These are phyloP conservation scores for Aspergillus sclerotioniger DNA, from an alignment of 495 filamentous ascomycete genomes.

Conservation along the genomic window DNA sequence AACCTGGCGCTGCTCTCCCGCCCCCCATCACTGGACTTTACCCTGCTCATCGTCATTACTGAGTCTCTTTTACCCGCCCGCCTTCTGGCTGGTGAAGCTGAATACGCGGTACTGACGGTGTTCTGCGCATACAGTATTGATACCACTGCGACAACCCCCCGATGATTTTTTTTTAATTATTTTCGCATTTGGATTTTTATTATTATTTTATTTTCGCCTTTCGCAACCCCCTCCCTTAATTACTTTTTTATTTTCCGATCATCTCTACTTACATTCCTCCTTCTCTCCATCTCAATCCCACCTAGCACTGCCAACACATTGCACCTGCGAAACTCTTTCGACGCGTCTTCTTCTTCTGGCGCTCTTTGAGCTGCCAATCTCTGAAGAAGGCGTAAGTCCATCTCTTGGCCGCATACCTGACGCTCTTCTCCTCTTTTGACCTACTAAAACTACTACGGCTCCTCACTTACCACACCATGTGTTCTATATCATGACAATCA, in stretches of 20 bases:
- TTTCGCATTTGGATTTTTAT: constrained; percentile 13
- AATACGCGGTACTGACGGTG: not conserved
- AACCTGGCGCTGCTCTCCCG: constrained; percentile 20
- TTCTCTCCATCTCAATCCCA: constrained; percentile 21
- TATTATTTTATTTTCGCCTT: constrained; percentile 18
- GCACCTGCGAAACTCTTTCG: constrained; percentile 23
- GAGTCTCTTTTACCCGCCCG: not conserved
- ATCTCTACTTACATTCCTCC: constrained; percentile 27
- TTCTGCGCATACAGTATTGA: not conserved
- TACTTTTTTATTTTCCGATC: constrained; percentile 27
- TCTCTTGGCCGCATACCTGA: constrained; percentile 33
- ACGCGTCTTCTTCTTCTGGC: constrained; percentile 32
- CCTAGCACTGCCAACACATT: constrained; percentile 28
- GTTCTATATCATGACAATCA: constrained; percentile 46
- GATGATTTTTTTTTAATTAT: constrained; percentile 7
- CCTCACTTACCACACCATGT: constrained; percentile 29
- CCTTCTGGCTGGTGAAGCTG: not conserved
- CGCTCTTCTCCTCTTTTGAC: constrained; percentile 24
- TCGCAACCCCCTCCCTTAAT: constrained; percentile 21
- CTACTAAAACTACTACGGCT: constrained; percentile 19
- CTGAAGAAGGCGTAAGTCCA: constrained; percentile 30
- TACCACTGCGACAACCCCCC: not conserved
- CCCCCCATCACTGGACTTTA: constrained; percentile 12
- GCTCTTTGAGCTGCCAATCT: constrained; percentile 37
- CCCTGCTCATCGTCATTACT: constrained; percentile 11